A percentile compares a stretch with the other conserved stretches of the same genome.
These are phyloP conservation scores for Zalerion maritima DNA, from an alignment of 495 filamentous ascomycete genomes.

Conservation along the genomic window DNA sequence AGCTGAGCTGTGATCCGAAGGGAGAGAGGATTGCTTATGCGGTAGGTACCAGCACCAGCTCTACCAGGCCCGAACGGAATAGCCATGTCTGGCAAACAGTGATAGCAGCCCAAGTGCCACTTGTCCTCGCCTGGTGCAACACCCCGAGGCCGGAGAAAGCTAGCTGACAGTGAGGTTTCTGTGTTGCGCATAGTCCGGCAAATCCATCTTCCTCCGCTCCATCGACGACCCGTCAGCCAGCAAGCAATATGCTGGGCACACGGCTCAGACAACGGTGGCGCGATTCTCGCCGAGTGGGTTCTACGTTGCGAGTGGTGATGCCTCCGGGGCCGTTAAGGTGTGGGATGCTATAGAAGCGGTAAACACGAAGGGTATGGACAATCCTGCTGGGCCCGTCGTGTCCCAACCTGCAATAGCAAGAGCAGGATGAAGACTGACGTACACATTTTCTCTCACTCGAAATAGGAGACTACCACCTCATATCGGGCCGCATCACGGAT, in stretches of 20 bases:
- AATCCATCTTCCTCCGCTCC: slow-evolving; percentile 86
- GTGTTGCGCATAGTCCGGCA: slow-evolving; percentile 58
- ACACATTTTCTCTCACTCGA: slow-evolving; percentile 9
- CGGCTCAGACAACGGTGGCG: slow-evolving; percentile 73
- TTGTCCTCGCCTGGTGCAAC: not conserved
- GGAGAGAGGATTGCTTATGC: slow-evolving; percentile 90
- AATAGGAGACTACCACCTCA: slow-evolving; percentile 76
- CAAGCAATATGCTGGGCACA: slow-evolving; percentile 86
- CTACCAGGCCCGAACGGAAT: no score
- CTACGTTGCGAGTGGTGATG: slow-evolving; percentile 90
- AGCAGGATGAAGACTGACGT: no score
- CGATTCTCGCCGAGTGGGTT: slow-evolving; percentile 90
- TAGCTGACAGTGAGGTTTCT: no score
- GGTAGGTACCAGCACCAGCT: slow-evolving; percentile 34
- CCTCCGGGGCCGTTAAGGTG: slow-evolving; percentile 66
- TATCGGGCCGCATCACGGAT: slow-evolving; percentile 89
- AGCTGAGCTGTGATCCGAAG: slow-evolving; percentile 77
- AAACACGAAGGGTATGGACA: slow-evolving; percentile 42
- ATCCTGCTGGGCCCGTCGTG: slow-evolving; percentile 11
- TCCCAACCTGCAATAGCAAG: no score
- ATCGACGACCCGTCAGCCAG: slow-evolving; percentile 75
- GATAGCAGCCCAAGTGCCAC: slow-evolving; percentile 2
- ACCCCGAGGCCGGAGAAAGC: not conserved
- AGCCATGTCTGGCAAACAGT: not conserved
- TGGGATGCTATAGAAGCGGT: slow-evolving; percentile 66